phyloP scores from a whole-genome alignment of 2,329 filamentous ascomycete genomes.

The Cladorrhinum sp. region DNA sequence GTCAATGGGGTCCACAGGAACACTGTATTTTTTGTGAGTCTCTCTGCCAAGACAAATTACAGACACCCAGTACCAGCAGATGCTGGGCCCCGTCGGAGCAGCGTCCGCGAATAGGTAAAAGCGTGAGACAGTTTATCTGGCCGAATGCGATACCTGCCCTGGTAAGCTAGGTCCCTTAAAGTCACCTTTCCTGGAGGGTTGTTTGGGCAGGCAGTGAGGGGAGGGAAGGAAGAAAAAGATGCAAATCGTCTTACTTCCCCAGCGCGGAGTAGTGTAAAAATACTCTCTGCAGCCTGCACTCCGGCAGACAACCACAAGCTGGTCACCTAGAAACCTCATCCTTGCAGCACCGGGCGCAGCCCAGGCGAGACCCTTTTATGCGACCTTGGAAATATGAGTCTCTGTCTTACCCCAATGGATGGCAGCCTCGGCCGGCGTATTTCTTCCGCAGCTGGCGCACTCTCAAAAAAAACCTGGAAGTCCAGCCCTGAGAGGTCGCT shows the following conservation, averaged over 20 bases:
- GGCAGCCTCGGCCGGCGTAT: not conserved
- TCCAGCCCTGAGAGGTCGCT: slow-evolving; percentile 6
- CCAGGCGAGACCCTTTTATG: not conserved
- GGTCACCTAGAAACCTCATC: not conserved
- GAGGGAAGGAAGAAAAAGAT: not conserved
- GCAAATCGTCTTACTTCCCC: too few species aligned
- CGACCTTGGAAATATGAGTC: not conserved
- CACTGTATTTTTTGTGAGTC: not conserved
- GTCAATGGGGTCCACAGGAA: not conserved
- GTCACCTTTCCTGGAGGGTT: not conserved
- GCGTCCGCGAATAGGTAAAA: not conserved
- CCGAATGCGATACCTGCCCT: too few species aligned
- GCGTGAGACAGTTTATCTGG: not conserved
- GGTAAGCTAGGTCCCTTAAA: too few species aligned
- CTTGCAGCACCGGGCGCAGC: not conserved
- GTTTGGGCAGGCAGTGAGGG: not conserved
- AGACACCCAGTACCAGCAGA: too few species aligned
- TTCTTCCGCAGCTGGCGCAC: not conserved
- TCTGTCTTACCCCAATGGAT: not conserved
- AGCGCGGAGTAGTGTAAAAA: too few species aligned
- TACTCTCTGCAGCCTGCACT: too few species aligned
- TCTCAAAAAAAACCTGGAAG: not conserved
- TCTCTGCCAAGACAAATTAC: not conserved
- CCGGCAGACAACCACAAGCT: not conserved
- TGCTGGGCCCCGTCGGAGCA: not conserved